A percentile compares a stretch with the other conserved stretches of the same genome.
These are phyloP conservation scores for Plectranthus barbatus DNA, from an alignment of 257 asterid species.

Conservation along the genomic window DNA sequence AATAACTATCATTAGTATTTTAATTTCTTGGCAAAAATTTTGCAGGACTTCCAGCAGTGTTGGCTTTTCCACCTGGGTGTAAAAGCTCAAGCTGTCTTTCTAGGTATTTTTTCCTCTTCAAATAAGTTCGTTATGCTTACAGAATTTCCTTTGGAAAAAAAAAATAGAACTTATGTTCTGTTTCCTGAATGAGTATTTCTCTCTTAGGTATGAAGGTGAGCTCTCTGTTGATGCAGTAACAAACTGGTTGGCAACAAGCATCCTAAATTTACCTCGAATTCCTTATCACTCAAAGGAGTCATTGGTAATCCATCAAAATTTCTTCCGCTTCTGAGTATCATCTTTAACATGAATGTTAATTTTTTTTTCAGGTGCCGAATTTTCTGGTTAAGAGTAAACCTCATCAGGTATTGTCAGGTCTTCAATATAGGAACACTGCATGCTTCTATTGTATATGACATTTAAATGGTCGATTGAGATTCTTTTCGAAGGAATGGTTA, in stretches of 20 bases:
- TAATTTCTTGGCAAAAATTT: slow-evolving; percentile 7
- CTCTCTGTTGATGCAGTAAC: slow-evolving; percentile 80
- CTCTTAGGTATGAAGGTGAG: slow-evolving; percentile 63
- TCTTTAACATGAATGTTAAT: slow-evolving; percentile 4
- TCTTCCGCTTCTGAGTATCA: not conserved
- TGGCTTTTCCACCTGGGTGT: slow-evolving; percentile 93
- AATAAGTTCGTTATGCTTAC: not conserved
- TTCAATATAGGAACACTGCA: not conserved
- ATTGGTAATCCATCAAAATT: slow-evolving; percentile 46
- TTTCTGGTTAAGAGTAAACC: slow-evolving; percentile 73
- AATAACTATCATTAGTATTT: slow-evolving; percentile 1
- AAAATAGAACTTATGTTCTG: not conserved
- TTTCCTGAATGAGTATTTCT: slow-evolving; percentile 16
- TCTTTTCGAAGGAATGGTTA: not conserved
- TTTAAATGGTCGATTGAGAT: not conserved
- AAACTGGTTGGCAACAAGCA: slow-evolving; percentile 77
- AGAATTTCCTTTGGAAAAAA: not conserved
- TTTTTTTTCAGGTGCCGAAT: slow-evolving; percentile 58
- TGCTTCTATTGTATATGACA: not conserved
- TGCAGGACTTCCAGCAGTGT: slow-evolving; percentile 76
- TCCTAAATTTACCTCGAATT: slow-evolving; percentile 77
- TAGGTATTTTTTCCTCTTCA: slow-evolving; percentile 39
- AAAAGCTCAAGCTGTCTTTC: slow-evolving; percentile 57
- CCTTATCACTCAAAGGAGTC: slow-evolving; percentile 77
- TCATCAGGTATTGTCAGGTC: slow-evolving; percentile 62